These are phyloP conservation scores for Diaporthe longicolla DNA, from an alignment of 2,329 filamentous ascomycete genomes.

Conservation along the genomic window DNA sequence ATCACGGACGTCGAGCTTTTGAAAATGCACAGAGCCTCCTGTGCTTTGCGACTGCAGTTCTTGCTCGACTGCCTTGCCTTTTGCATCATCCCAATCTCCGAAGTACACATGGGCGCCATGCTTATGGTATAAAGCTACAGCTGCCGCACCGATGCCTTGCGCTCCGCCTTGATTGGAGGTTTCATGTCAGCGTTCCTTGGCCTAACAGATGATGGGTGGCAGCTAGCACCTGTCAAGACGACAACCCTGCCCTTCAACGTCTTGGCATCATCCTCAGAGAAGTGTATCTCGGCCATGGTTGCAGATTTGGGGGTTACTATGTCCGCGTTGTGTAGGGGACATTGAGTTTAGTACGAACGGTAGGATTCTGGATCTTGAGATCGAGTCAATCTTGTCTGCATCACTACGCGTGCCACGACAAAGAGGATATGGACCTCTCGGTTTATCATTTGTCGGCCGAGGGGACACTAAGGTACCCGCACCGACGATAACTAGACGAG, in stretches of 20 bases:
- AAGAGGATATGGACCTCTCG: not conserved
- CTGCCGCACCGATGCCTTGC: constrained; percentile 48
- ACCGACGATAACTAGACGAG: constrained; percentile 4
- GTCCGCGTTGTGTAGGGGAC: not conserved
- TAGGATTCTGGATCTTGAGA: not conserved
- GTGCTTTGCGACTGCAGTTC: constrained; percentile 35
- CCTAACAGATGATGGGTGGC: not conserved
- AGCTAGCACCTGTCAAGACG: constrained; percentile 43
- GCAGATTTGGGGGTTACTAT: not conserved
- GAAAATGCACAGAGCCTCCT: constrained; percentile 52
- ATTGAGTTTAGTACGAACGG: not conserved
- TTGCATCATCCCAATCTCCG: constrained; percentile 47
- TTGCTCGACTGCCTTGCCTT: constrained; percentile 43
- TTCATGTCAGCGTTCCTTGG: not conserved
- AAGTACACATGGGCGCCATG: constrained; percentile 48
- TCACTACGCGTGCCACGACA: not conserved
- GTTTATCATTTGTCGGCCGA: constrained; percentile 15
- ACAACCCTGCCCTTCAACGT: constrained; percentile 44
- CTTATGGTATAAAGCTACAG: constrained; percentile 44
- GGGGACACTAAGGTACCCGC: constrained; percentile 1
- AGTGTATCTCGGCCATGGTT: constrained; percentile 42
- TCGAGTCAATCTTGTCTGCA: not conserved
- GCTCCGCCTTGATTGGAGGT: constrained; percentile 43
- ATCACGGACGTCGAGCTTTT: constrained; percentile 59
- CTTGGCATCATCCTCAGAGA: constrained; percentile 38